These are phyloP conservation scores for Flaveria linearis DNA, from an alignment of 129 eudicot genomes.

Conservation along the genomic window DNA sequence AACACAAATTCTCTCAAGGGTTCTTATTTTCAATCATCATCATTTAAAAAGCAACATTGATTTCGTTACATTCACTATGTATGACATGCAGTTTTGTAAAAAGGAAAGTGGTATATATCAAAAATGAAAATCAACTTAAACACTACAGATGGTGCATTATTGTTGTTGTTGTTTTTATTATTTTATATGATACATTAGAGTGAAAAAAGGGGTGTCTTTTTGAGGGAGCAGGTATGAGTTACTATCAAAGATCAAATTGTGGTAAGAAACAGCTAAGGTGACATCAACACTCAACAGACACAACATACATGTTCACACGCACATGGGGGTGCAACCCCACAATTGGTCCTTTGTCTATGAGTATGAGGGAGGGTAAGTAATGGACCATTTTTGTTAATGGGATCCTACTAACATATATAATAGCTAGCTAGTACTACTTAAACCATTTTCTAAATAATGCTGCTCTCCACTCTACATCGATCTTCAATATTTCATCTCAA, in stretches of 20 bases:
- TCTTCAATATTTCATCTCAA: background rate
- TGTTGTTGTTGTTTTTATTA: background rate
- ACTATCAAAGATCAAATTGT: background rate
- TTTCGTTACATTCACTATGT: background rate
- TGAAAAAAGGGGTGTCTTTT: background rate
- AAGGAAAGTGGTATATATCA: background rate
- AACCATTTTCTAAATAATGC: background rate
- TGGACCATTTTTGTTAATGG: background rate
- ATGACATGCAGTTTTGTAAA: background rate
- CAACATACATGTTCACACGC: constrained; percentile 5
- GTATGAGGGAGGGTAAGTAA: background rate
- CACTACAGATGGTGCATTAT: background rate
- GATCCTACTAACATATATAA: background rate
- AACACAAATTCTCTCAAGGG: background rate
- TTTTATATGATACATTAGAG: background rate
- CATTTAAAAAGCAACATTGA: background rate
- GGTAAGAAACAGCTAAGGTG: constrained; percentile 10
- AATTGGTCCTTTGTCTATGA: constrained; percentile 11
- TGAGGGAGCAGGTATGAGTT: constrained; percentile 2
- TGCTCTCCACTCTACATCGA: background rate
- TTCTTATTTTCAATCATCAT: background rate
- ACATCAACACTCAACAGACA: constrained; percentile 2
- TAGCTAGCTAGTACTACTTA: background rate
- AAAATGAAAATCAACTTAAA: constrained; percentile 12
- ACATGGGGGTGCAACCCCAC: constrained; percentile 7